Conservation (phyloP, 2,329 filamentous ascomycete species). For the Aspergillus luchuensis region DNA sequence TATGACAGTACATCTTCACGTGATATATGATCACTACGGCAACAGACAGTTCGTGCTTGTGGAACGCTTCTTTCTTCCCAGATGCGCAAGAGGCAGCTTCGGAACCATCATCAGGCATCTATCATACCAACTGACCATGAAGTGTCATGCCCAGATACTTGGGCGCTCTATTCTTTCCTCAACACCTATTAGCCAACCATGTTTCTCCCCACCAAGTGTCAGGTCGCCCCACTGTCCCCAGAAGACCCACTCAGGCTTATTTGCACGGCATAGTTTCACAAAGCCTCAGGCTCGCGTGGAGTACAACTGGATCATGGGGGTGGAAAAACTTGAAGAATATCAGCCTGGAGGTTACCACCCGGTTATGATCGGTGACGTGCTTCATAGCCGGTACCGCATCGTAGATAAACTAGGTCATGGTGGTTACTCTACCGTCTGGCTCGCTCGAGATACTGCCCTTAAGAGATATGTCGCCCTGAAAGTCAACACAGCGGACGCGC, state of each 20-base stretch:
- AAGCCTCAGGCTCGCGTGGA: constrained; percentile 12
- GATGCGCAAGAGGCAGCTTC: too few species aligned
- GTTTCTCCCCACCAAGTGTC: too few species aligned
- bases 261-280: constrained; percentile 7
- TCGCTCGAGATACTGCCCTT: constrained; percentile 36
- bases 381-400: constrained; percentile 40
- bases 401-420: constrained; percentile 48
- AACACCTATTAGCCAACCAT: too few species aligned
- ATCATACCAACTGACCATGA: too few species aligned
- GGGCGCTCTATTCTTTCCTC: too few species aligned
- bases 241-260: background rate
- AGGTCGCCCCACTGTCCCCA: background rate
- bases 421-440: constrained; percentile 47
- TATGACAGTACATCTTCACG: too few species aligned
- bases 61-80: too few species aligned
- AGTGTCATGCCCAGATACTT: too few species aligned
- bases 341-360: constrained; percentile 39
- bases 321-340: constrained; percentile 35
- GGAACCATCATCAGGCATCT: too few species aligned
- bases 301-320: constrained; percentile 35
- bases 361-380: constrained; percentile 34
- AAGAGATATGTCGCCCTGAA: constrained; percentile 36
- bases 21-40: too few species aligned
- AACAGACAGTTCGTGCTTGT: too few species aligned
- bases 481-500: constrained; percentile 25